Conservation (phyloP, 768 basidiomycete genomes). For the Boletus coccyginus region DNA sequence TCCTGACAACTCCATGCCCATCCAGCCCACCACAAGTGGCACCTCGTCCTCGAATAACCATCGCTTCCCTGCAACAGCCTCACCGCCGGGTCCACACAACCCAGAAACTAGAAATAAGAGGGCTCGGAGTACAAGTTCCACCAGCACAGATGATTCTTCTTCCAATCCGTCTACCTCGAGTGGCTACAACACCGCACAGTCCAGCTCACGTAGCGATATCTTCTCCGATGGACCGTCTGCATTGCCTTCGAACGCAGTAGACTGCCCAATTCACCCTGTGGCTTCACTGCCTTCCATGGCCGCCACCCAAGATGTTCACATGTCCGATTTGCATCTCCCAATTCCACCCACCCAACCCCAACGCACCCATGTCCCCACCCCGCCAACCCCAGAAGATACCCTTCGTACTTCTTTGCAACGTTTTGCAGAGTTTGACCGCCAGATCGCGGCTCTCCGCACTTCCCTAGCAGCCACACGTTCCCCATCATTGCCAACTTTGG, state of each 20-base stretch:
- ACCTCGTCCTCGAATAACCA: constrained; percentile 20
- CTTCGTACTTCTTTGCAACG: constrained; percentile 48
- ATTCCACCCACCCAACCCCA: constrained; percentile 16
- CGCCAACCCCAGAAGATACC: constrained; percentile 32
- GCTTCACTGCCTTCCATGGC: constrained; percentile 38
- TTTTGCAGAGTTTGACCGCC: constrained; percentile 52
- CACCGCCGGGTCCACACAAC: constrained; percentile 26
- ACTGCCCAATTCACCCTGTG: constrained; percentile 21
- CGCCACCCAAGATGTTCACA: constrained; percentile 47
- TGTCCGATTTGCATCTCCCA: constrained; percentile 40
- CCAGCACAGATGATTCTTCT: constrained; percentile 33
- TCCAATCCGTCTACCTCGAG: constrained; percentile 38
- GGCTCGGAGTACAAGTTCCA: constrained; percentile 52
- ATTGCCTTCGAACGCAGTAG: constrained; percentile 7
- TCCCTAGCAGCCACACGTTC: constrained; percentile 32
- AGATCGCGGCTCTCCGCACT: constrained; percentile 48
- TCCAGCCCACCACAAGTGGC: constrained; percentile 24
- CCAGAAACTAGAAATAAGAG: constrained; percentile 56
- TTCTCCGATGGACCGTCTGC: constrained; percentile 18
- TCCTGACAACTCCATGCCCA: constrained; percentile 27
- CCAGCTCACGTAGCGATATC: constrained; percentile 34
- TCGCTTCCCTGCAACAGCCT: constrained; percentile 10
- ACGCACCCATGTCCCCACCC: constrained; percentile 9
- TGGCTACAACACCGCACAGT: constrained; percentile 33
- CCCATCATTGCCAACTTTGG: constrained; percentile 26